A percentile compares a stretch with the other conserved stretches of the same genome.
These are phyloP conservation scores for Pyrenula massariospora DNA, from an alignment of 495 filamentous ascomycete genomes.

Conservation along the genomic window DNA sequence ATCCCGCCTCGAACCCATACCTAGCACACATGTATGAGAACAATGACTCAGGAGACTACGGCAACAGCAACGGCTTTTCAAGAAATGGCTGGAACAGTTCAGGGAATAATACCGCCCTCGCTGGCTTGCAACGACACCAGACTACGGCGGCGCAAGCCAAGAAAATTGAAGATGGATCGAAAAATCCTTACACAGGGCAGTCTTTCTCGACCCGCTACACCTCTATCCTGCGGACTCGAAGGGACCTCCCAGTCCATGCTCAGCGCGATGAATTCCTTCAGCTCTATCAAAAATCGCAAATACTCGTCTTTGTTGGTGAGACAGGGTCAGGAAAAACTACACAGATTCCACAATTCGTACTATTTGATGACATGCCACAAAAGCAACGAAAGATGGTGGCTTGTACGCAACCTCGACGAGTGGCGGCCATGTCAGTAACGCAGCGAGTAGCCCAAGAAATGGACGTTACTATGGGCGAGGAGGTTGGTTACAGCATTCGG, in stretches of 20 bases:
- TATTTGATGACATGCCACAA: slow-evolving; percentile 93
- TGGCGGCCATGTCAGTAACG: slow-evolving; percentile 97
- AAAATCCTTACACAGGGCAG: slow-evolving; percentile 72
- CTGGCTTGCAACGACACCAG: slow-evolving; percentile 60
- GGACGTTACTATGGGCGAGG: slow-evolving; percentile 86
- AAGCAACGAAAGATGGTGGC: slow-evolving; percentile 76
- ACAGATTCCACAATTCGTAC: slow-evolving; percentile 95
- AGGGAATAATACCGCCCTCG: slow-evolving; percentile 37
- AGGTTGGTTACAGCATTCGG: slow-evolving; percentile 97
- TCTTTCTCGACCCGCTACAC: slow-evolving; percentile 77
- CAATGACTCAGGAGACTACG: slow-evolving; percentile 6
- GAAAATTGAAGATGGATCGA: slow-evolving; percentile 65
- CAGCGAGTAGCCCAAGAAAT: slow-evolving; percentile 96
- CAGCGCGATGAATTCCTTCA: slow-evolving; percentile 91
- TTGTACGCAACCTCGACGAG: slow-evolving; percentile 95
- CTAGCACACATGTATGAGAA: slow-evolving; percentile 76
- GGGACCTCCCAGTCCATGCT: slow-evolving; percentile 78
- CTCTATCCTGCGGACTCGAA: slow-evolving; percentile 69
- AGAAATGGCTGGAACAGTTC: slow-evolving; percentile 13
- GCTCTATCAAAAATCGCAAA: slow-evolving; percentile 84
- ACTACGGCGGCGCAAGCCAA: slow-evolving; percentile 68
- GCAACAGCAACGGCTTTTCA: slow-evolving; percentile 29
- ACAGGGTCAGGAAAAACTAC: slow-evolving; percentile 99
- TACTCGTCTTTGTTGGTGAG: slow-evolving; percentile 97
- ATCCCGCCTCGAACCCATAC: slow-evolving; percentile 66